phyloP scores from a whole-genome alignment of 1,284 basidiomycete genomes.

The Heterobasidion parviporum region DNA sequence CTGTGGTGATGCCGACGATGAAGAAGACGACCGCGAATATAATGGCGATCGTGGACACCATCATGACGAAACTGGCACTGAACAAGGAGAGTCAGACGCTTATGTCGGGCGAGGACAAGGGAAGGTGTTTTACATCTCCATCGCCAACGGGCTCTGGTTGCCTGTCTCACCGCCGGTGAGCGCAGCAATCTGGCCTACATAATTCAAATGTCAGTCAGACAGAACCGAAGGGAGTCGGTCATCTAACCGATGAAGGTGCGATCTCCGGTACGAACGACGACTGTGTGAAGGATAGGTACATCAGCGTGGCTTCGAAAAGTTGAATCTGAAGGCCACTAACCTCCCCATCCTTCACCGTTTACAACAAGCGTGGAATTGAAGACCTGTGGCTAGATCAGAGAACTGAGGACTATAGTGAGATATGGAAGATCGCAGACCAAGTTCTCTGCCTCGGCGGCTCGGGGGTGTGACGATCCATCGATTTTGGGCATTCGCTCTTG shows the following conservation, averaged over 20 bases:
- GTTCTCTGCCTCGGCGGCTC: constrained; percentile 59
- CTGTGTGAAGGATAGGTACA: constrained; percentile 21
- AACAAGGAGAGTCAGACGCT: background rate
- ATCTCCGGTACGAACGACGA: constrained; percentile 61
- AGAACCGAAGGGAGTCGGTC: constrained; percentile 3
- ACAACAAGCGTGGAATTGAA: constrained; percentile 64
- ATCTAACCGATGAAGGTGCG: constrained; percentile 50
- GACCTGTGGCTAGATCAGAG: constrained; percentile 24
- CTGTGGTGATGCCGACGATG: constrained; percentile 55
- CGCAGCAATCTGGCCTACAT: constrained; percentile 42
- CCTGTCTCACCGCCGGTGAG: constrained; percentile 56
- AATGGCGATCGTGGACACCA: constrained; percentile 52
- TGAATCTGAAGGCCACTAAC: constrained; percentile 27
- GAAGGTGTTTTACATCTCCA: constrained; percentile 46
- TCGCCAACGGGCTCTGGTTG: constrained; percentile 55
- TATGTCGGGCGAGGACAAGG: background rate
- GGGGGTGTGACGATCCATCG: constrained; percentile 31
- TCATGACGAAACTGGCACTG: constrained; percentile 51
- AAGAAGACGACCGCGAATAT: constrained; percentile 59
- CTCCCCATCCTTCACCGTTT: constrained; percentile 61
- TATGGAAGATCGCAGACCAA: constrained; percentile 29
- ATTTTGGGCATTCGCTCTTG: constrained; percentile 45
- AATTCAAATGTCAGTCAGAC: constrained; percentile 22
- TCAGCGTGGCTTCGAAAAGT: background rate
- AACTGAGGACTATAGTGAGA: background rate